Evolutionary conservation across 2,329 filamentous ascomycete species (phyloP), one percentile per base, ranked within the genome.

Genomic region (Escovopsis sp.): DNA sequence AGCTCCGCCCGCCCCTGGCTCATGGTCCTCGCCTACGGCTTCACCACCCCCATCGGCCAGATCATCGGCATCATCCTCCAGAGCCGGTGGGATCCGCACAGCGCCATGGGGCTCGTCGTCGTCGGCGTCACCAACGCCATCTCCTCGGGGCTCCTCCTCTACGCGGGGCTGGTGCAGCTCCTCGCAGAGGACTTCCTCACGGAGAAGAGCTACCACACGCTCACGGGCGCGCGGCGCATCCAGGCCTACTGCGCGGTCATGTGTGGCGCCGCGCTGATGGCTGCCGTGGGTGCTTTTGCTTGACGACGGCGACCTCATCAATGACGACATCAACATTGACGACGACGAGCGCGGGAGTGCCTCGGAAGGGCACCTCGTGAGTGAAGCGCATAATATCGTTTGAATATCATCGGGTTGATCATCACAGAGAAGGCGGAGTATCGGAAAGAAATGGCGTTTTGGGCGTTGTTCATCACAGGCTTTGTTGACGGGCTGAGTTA

Each of bases 71-170:
- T 93, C 10, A 60, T 79, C 4, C 68, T 88, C 15, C 82, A 90
- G 54, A 76, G 74, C 26, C 60, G 90, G 43, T 92, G 92, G 55
- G 82, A 86, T 44, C 84, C 85, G 2, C 68, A 72, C 46, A 84
- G 79, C 47, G 70, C 83, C 49, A 72, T 75, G 1, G 84, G 85
- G 1, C 58, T 92, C 33, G 60, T 92, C 18, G 79, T 88, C 60
- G 84, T 92, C 5, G 85, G 85, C 7, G 73, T 87, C 50, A 90
- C 88, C 68, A 92, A 93, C 48, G 83, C 82, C 27, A 79, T 92
- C 35, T 86, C 79, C 9, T 78, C 79, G 34, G 85, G 85, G 0
- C 62, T 93, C 34, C 57, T 93, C 19, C 63, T 92, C 4, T 92
- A 88, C 51, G 84, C 85, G 0, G 83, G 82, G 0, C 60, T 93